These are phyloP conservation scores for Fusarium oxysporum DNA, from an alignment of 2,329 filamentous ascomycete species.

Conservation along the genomic window DNA sequence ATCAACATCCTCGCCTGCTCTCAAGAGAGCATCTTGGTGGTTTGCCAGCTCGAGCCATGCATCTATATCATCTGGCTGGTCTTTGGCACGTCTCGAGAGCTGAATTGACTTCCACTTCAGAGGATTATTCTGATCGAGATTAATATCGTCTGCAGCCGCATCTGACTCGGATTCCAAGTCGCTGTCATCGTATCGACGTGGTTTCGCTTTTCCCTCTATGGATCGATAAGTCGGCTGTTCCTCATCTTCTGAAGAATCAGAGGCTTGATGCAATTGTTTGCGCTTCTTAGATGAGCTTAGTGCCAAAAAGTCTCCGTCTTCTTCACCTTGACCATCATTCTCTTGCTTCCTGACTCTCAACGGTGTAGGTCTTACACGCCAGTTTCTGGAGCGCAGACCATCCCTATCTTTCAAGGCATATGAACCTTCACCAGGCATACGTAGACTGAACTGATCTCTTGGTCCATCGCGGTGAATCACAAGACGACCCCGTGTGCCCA, in stretches of 20 bases:
- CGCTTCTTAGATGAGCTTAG: constrained; percentile 58
- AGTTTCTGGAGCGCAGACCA: constrained; percentile 59
- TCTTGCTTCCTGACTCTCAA: constrained; percentile 54
- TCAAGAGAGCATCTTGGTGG: constrained; percentile 78
- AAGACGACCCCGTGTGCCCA: constrained; percentile 72
- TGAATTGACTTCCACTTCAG: constrained; percentile 67
- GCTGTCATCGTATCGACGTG: constrained; percentile 58
- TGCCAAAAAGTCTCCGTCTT: constrained; percentile 61
- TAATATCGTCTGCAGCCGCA: constrained; percentile 51
- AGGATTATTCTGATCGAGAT: constrained; percentile 54
- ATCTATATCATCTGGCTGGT: constrained; percentile 73
- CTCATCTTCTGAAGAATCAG: constrained; percentile 59
- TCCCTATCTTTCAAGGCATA: constrained; percentile 55
- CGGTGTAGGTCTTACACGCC: constrained; percentile 52
- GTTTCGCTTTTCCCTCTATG: constrained; percentile 72
- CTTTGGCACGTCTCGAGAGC: constrained; percentile 72
- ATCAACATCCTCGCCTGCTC: constrained; percentile 57
- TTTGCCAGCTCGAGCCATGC: constrained; percentile 83
- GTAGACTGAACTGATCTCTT: constrained; percentile 65
- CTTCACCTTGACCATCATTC: constrained; percentile 32
- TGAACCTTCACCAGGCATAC: constrained; percentile 56
- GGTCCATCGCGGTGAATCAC: constrained; percentile 75
- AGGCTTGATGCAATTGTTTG: constrained; percentile 49
- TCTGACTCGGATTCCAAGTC: constrained; percentile 63
- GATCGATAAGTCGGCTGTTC: constrained; percentile 71